phyloP scores from a whole-genome alignment of 768 basidiomycete genomes.

The Lentinula boryana region DNA sequence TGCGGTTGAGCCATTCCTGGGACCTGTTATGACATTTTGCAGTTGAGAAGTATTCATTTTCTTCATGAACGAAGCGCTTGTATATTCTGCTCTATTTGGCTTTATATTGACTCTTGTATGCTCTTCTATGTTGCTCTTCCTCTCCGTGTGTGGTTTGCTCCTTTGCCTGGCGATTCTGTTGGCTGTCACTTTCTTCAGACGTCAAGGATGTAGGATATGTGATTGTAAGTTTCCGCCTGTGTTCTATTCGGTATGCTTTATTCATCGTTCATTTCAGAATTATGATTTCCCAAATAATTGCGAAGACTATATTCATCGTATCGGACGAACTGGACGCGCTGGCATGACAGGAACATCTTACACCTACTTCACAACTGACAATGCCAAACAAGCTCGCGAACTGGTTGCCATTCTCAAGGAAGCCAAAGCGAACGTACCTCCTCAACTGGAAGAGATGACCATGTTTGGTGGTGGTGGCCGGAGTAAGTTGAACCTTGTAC shows the following conservation, averaged over 20 bases:
- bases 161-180: constrained; percentile 21
- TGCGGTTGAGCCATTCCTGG: constrained; percentile 31
- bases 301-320: constrained; percentile 98
- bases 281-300: constrained; percentile 98
- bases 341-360: constrained; percentile 89
- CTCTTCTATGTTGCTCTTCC: constrained; percentile 27
- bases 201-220: constrained; percentile 99
- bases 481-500: not conserved
- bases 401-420: constrained; percentile 81
- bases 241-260: not conserved
- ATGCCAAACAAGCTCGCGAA: constrained; percentile 91
- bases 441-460: constrained; percentile 65
- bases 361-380: constrained; percentile 96
- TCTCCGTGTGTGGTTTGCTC: constrained; percentile 23
- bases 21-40: constrained; percentile 24
- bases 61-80: constrained; percentile 41
- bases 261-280: constrained; percentile 46
- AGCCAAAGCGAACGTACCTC: constrained; percentile 80
- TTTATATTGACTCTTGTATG: constrained; percentile 25
- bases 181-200: constrained; percentile 49
- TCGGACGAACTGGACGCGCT: constrained; percentile 97
- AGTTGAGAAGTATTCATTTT: constrained; percentile 18
- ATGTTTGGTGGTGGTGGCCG: constrained; percentile 6
- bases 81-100: constrained; percentile 16
- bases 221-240: constrained; percentile 55